phyloP scores from a whole-genome alignment of 495 filamentous ascomycete species.

The Polyplosphaeria fusca region DNA sequence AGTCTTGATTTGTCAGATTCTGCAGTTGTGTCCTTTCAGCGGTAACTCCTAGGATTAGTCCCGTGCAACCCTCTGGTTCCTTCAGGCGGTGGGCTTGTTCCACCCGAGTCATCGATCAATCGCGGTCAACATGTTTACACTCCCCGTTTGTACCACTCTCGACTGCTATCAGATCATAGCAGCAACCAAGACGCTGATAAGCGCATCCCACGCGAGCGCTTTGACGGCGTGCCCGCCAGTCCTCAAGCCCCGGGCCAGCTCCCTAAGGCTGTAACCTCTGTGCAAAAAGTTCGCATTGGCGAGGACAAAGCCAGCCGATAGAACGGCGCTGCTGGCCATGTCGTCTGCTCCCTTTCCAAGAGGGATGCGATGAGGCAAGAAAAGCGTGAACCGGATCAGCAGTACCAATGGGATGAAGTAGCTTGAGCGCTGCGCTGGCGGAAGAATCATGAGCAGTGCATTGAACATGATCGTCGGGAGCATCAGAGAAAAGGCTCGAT shows the following conservation, averaged over 20 bases:
- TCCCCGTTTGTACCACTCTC: background rate
- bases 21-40: background rate
- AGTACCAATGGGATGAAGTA: constrained; percentile 13
- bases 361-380: constrained; percentile 4
- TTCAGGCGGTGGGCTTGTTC: background rate
- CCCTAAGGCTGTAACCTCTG: background rate
- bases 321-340: background rate
- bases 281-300: constrained; percentile 7
- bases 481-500: background rate
- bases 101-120: background rate
- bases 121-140: no score
- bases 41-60: background rate
- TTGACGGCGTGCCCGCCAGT: constrained; percentile 9
- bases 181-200: background rate
- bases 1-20: no score
- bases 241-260: constrained; percentile 1
- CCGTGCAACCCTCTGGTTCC: background rate
- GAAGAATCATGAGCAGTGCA: constrained; percentile 6
- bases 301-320: constrained; percentile 13
- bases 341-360: background rate
- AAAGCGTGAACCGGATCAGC: constrained; percentile 6
- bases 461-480: constrained; percentile 15
- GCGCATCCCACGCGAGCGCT: constrained; percentile 17
- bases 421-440: background rate
- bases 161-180: background rate